phyloP scores from a whole-genome alignment of 495 filamentous ascomycete genomes.

The Arthonia radiata region DNA sequence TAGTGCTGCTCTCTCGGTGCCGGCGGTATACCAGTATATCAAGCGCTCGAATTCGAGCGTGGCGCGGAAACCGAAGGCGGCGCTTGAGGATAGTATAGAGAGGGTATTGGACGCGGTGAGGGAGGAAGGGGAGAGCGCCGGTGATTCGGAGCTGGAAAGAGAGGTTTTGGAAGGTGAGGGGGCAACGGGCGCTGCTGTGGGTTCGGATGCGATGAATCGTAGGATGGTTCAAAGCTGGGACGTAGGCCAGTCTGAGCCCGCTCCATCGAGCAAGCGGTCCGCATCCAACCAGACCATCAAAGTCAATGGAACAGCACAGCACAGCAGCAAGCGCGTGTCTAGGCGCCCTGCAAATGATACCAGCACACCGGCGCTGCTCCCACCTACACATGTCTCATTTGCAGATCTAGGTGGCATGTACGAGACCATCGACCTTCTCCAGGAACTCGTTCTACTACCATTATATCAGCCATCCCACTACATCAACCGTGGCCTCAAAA shows the following conservation, averaged over 20 bases:
- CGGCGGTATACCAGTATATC: constrained; percentile 47
- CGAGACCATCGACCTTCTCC: constrained; percentile 47
- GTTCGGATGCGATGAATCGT: constrained; percentile 42
- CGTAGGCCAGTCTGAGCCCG: neutral
- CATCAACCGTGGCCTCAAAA: constrained; percentile 30
- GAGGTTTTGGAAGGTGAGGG: constrained; percentile 38
- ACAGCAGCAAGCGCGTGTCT: too few species aligned
- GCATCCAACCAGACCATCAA: neutral
- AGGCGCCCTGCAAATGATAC: neutral
- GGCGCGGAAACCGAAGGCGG: constrained; percentile 51
- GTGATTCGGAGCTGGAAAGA: constrained; percentile 33
- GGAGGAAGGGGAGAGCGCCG: constrained; percentile 30
- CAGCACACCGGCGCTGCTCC: constrained; percentile 24
- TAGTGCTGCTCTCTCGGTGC: constrained; percentile 37
- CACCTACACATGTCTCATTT: constrained; percentile 52
- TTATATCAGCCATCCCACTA: constrained; percentile 35
- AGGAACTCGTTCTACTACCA: constrained; percentile 61
- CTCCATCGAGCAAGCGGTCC: neutral
- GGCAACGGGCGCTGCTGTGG: constrained; percentile 8
- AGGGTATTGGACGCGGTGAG: constrained; percentile 55
- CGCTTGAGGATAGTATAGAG: constrained; percentile 68
- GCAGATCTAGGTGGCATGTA: constrained; percentile 72
- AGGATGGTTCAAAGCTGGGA: constrained; percentile 24
- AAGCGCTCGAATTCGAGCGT: constrained; percentile 66
- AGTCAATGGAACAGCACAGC: too few species aligned